Conservation (phyloP, 352 stramenopile species). For the Phytopythium chamaehyphon region DNA sequence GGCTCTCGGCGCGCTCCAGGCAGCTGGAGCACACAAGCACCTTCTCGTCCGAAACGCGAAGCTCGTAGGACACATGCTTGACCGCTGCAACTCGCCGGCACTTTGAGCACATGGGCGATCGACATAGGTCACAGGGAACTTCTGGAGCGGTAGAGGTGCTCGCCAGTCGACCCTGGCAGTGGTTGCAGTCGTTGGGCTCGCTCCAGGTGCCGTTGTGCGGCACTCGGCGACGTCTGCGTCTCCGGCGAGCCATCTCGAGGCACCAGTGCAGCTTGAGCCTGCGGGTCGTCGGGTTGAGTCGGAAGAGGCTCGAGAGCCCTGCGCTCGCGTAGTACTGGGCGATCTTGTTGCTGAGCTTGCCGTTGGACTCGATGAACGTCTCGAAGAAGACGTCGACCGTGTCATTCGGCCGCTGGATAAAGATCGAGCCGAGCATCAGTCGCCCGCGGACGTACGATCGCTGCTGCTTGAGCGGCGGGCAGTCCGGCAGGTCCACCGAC, state of each 20-base stretch:
- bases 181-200: no score
- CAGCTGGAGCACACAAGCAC: slow-evolving; percentile 25
- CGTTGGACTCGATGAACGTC: background rate
- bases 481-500: slow-evolving; percentile 27
- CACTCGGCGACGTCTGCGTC: background rate
- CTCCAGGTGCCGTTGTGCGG: background rate
- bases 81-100: slow-evolving; percentile 29
- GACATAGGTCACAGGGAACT: slow-evolving; percentile 16
- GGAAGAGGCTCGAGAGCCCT: background rate
- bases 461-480: slow-evolving; percentile 33
- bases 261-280: background rate
- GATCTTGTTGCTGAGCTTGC: background rate
- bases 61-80: slow-evolving; percentile 19
- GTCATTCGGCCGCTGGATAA: slow-evolving; percentile 11
- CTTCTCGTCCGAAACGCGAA: slow-evolving; percentile 19
- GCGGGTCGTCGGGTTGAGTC: background rate
- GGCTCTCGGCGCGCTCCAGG: slow-evolving; percentile 1
- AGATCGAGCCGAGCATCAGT: slow-evolving; percentile 22
- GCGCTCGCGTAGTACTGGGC: background rate
- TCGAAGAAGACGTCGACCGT: slow-evolving; percentile 31
- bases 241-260: background rate
- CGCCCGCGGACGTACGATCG: slow-evolving; percentile 33
- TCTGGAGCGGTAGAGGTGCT: background rate
- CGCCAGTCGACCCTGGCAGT: no score
- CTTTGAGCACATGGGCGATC: slow-evolving; percentile 31